Evolutionary conservation across 495 filamentous ascomycete genomes (phyloP).

Genomic region (Hypoxylon intermedium): DNA sequence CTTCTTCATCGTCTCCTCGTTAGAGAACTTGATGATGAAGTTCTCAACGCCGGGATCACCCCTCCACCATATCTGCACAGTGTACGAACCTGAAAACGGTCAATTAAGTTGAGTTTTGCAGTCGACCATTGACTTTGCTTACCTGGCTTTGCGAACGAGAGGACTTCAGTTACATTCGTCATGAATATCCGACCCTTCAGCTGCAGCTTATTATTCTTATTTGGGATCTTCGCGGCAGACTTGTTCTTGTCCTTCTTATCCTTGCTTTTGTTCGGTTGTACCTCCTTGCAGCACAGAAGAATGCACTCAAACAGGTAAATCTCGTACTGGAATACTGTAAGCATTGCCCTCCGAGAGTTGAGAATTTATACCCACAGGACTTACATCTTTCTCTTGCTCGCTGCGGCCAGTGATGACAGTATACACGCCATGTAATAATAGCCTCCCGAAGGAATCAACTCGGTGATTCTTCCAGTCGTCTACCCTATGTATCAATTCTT

Average conservation of each 20-base stretch:
- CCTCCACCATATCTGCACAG: constrained; percentile 98
- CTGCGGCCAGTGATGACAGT: constrained; percentile 88
- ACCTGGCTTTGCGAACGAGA: constrained; percentile 85
- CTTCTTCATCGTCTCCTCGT: constrained; percentile 89
- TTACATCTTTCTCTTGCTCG: constrained; percentile 84
- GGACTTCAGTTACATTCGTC: constrained; percentile 96
- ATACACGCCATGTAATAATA: constrained; percentile 91
- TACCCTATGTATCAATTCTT: constrained; percentile 81
- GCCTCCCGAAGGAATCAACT: constrained; percentile 86
- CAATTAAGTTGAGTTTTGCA: constrained; percentile 23
- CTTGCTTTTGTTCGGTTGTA: constrained; percentile 84
- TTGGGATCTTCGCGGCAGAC: constrained; percentile 66
- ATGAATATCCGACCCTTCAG: constrained; percentile 98
- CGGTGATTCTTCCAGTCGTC: constrained; percentile 97
- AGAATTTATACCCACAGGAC: constrained; percentile 39
- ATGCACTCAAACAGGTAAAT: constrained; percentile 97
- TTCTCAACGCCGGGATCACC: constrained; percentile 96
- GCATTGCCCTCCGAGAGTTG: constrained; percentile 4
- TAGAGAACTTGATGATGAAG: constrained; percentile 89
- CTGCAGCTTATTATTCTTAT: constrained; percentile 81
- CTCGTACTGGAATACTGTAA: constrained; percentile 72
- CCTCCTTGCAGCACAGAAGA: constrained; percentile 95
- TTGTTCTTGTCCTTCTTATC: constrained; percentile 67
- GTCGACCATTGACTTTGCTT: constrained; percentile 35
- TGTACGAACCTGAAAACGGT: constrained; percentile 73